A percentile compares a stretch with the other conserved stretches of the same genome.
These are phyloP conservation scores for Corymbia maculata DNA, from an alignment of 345 rosid species.

Conservation along the genomic window DNA sequence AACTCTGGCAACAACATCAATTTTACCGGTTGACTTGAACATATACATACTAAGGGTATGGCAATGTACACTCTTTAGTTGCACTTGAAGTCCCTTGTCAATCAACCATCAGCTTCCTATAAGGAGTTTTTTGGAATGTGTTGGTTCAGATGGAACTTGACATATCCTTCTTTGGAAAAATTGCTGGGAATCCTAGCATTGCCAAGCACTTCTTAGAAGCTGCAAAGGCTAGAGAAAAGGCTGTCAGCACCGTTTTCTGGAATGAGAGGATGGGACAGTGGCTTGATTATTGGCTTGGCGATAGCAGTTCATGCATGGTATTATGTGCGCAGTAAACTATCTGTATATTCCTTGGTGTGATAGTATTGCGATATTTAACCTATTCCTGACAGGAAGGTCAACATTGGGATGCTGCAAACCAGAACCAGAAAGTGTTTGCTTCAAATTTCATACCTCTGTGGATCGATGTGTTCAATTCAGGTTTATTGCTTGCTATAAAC, in stretches of 20 bases:
- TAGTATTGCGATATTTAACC: neutral
- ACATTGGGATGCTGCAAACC: slow-evolving; percentile 49
- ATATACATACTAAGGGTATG: slow-evolving; percentile 58
- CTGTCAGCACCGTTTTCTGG: slow-evolving; percentile 61
- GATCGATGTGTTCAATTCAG: slow-evolving; percentile 62
- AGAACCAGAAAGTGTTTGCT: slow-evolving; percentile 56
- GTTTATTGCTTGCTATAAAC: slow-evolving; percentile 19
- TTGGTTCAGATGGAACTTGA: slow-evolving; percentile 80
- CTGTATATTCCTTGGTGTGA: neutral
- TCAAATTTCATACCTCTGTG: slow-evolving; percentile 84
- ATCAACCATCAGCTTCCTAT: neutral
- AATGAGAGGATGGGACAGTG: slow-evolving; percentile 64
- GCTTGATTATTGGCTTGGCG: slow-evolving; percentile 73
- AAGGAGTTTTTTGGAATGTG: neutral
- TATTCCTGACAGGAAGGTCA: slow-evolving; percentile 32
- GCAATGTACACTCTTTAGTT: neutral
- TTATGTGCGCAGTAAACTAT: neutral
- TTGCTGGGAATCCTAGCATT: slow-evolving; percentile 29
- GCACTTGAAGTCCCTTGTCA: neutral
- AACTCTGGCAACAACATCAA: slow-evolving; percentile 57
- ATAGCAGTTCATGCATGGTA: slow-evolving; percentile 4
- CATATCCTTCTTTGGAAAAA: slow-evolving; percentile 58
- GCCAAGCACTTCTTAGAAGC: slow-evolving; percentile 36
- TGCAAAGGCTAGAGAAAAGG: slow-evolving; percentile 49
- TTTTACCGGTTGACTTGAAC: slow-evolving; percentile 85